Percentiles rank a stretch among this genome's conserved stretches.
phyloP scores from a whole-genome alignment of 2,329 filamentous ascomycete species.

The Colletotrichum brevisporum region DNA sequence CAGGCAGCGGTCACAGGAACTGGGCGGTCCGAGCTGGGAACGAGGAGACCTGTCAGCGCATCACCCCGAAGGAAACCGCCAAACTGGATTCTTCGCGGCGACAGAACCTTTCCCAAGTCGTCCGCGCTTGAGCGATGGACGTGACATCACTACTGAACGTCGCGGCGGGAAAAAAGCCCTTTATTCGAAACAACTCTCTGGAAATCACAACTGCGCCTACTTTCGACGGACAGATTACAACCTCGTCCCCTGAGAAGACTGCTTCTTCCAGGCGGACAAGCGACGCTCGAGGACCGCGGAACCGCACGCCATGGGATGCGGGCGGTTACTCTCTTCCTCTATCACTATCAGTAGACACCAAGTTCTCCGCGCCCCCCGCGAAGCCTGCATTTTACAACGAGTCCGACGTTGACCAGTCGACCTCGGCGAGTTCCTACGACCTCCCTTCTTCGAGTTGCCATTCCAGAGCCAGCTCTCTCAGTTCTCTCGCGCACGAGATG shows the following conservation, averaged over 20 bases:
- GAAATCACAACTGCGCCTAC: slow-evolving; percentile 30
- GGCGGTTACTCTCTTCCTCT: slow-evolving; percentile 63
- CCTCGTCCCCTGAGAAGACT: slow-evolving; percentile 39
- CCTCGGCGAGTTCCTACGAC: slow-evolving; percentile 45
- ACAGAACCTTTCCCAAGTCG: slow-evolving; percentile 35
- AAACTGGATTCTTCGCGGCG: slow-evolving; percentile 36
- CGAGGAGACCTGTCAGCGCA: neutral
- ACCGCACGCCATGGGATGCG: slow-evolving; percentile 66
- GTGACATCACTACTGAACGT: slow-evolving; percentile 44
- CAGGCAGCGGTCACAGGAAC: neutral
- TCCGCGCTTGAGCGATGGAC: slow-evolving; percentile 43
- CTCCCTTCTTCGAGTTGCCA: slow-evolving; percentile 43
- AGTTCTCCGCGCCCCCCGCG: slow-evolving; percentile 44
- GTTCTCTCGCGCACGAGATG: slow-evolving; percentile 46
- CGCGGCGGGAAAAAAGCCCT: slow-evolving; percentile 41
- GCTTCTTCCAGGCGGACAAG: slow-evolving; percentile 38
- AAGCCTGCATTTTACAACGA: slow-evolving; percentile 43
- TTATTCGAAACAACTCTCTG: slow-evolving; percentile 32
- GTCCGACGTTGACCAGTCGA: slow-evolving; percentile 42
- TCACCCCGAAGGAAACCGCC: slow-evolving; percentile 26
- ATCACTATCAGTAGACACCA: slow-evolving; percentile 56
- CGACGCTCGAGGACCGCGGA: slow-evolving; percentile 42
- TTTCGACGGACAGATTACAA: slow-evolving; percentile 24
- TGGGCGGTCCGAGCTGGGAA: neutral
- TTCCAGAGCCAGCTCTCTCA: slow-evolving; percentile 50